Evolutionary conservation across 2,329 filamentous ascomycete genomes (phyloP), one percentile per base, ranked within the genome.

Genomic region (Penicillium sp.): DNA sequence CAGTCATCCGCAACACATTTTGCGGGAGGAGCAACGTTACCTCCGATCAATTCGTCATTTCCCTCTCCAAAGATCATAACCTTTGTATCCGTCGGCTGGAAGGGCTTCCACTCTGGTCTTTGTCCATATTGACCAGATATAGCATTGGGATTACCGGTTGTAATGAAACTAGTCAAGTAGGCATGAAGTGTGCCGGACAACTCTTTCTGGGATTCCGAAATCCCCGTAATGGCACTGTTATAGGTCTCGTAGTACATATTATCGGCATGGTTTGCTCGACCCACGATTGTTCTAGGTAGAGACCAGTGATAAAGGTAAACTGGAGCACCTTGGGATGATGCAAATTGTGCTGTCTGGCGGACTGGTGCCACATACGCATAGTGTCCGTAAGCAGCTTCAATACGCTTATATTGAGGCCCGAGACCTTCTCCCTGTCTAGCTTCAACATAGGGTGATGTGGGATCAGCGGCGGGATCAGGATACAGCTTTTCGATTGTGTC

Each of bases 401-500:
- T 68, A 25, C 80, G 81, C 55, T 81, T 83, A 64, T 81, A 86
- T 66, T 84, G 81, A 0, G 75, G 50, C 0, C 82, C 82, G 0
- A 84, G 59, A 0, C 55, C 72, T 1, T 65, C 49, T 1, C 70
- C 53, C 1, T 48, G 41, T 19, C 69, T 56, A 0, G 56, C 64
- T 21, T 72, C 69, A 13, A 60, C 11, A 29, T 72, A 72, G 2
- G 63, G 64, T 1, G 69, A 71, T 3, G 39, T 44, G 57, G 68
- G 62, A 58, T 76, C 53, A 1, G 70, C 72, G 16, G 73, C 75
- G 0, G 86, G 84, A 58, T 87, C 83, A 0, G 87, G 86, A 65
- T 91, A 91, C 2, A 89, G 74, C 0, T 68, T 60, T n/a, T 84
- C 76, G 27, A 91, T 79, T 0, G 70, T 75, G 33, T 77, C 70